phyloP scores from a whole-genome alignment of 352 stramenopile species.

The Phytophthora idaei region DNA sequence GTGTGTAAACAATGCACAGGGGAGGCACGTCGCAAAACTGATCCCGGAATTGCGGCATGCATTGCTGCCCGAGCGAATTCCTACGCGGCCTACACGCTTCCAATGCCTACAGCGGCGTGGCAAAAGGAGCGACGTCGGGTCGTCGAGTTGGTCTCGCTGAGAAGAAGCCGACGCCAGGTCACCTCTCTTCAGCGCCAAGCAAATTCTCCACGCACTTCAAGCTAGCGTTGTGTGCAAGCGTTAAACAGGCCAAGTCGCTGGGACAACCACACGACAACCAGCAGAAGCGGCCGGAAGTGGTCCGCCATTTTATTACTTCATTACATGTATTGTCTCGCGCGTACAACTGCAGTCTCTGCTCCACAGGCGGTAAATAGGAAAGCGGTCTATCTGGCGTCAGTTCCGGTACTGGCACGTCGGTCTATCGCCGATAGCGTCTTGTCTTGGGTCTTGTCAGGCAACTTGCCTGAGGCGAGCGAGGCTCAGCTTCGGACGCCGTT shows the following conservation, averaged over 20 bases:
- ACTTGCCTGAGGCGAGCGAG: no score
- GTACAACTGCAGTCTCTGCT: slow-evolving; percentile 9
- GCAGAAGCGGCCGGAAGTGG: slow-evolving; percentile 20
- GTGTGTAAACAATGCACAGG: slow-evolving; percentile 25
- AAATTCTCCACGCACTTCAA: slow-evolving; percentile 26
- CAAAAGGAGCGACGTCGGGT: slow-evolving; percentile 12
- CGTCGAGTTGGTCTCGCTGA: slow-evolving; percentile 15
- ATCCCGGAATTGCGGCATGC: slow-evolving; percentile 10
- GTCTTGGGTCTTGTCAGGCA: not conserved
- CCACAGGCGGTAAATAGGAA: slow-evolving; percentile 29
- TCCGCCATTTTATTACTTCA: slow-evolving; percentile 19
- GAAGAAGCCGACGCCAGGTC: slow-evolving; percentile 10
- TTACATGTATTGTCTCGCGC: slow-evolving; percentile 21
- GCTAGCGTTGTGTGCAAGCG: slow-evolving; percentile 1
- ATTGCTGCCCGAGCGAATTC: slow-evolving; percentile 2
- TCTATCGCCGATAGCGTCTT: slow-evolving; percentile 19
- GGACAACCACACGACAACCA: slow-evolving; percentile 28
- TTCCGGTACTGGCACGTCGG: slow-evolving; percentile 18
- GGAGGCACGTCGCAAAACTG: not conserved
- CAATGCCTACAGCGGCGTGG: not conserved
- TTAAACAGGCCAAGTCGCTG: slow-evolving; percentile 28
- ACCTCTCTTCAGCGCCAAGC: slow-evolving; percentile 6
- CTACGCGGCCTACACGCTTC: not conserved
- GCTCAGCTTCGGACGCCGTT: slow-evolving; percentile 1
- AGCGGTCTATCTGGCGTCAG: slow-evolving; percentile 25